Percentiles rank a stretch among this genome's conserved stretches.
phyloP scores from a whole-genome alignment of 331 rosid genomes.

The Erythrophleum ivorense region DNA sequence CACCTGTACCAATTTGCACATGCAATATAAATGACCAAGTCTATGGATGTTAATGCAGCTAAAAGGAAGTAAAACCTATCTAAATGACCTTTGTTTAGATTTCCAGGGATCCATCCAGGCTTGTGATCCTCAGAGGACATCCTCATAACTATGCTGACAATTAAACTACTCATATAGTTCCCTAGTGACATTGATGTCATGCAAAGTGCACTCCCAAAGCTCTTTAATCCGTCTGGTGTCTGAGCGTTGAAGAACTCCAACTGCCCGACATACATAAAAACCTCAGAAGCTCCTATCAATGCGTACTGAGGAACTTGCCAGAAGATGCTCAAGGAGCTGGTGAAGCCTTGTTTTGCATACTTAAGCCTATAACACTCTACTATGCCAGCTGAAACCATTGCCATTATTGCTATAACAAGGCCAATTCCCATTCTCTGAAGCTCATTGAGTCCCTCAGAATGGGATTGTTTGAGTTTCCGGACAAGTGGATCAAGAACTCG shows the following conservation, averaged over 20 bases:
- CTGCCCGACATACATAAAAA: slow-evolving; percentile 94
- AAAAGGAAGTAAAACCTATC: slow-evolving; percentile 91
- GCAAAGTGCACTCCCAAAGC: slow-evolving; percentile 95
- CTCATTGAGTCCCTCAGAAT: slow-evolving; percentile 69
- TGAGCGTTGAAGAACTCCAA: slow-evolving; percentile 95
- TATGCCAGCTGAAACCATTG: slow-evolving; percentile 94
- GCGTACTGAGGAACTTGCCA: slow-evolving; percentile 97
- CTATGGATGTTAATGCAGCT: slow-evolving; percentile 76
- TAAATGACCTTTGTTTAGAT: slow-evolving; percentile 85
- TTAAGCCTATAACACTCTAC: slow-evolving; percentile 86
- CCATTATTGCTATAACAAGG: slow-evolving; percentile 78
- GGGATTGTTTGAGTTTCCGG: slow-evolving; percentile 55
- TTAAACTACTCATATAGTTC: slow-evolving; percentile 84
- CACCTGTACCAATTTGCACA: slow-evolving; percentile 85
- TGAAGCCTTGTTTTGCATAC: slow-evolving; percentile 62
- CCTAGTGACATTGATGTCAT: slow-evolving; percentile 96
- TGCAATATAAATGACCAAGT: slow-evolving; percentile 64
- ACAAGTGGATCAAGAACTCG: slow-evolving; percentile 73
- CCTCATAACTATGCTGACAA: slow-evolving; percentile 85
- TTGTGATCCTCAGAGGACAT: slow-evolving; percentile 72
- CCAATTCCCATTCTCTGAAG: slow-evolving; percentile 96
- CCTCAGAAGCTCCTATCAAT: slow-evolving; percentile 92
- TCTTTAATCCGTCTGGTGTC: slow-evolving; percentile 90
- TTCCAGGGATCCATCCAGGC: slow-evolving; percentile 98
- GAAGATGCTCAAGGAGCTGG: slow-evolving; percentile 82